Base-by-base conservation (phyloP, 345 rosid species). In the Abelmoschus esculentus region DNA sequence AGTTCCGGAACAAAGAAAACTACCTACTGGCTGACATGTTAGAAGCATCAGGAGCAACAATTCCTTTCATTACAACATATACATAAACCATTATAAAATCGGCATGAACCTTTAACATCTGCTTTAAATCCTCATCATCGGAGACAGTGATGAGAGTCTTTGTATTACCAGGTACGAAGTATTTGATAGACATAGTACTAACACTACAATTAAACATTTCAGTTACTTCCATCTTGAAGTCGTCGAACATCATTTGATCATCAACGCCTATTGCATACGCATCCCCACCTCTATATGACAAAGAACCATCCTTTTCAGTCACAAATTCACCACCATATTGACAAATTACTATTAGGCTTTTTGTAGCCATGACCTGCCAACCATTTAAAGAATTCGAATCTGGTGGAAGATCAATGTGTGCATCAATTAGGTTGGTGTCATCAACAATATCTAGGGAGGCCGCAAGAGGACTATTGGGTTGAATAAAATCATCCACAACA, bases 11-110 rank as follows among this genome's bases (percentile, higher is more conserved):
- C 57, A 57, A 69, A 63, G 75, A 66, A 56, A 40, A 74, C 80
- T 79, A 92, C 98, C 98, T 82, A 76, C 97, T 90, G 74, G 86
- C 90, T 3, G 96, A 92, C 88, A 86, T 83, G 80, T 82, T 90
- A 31, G 97, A 90, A 70, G 84, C 79, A 40, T 84, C 90, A 1
- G 83, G 90, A 61, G 79, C 76, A 59, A 80, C 53, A 71, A 64
- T 70, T 64, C 87, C 93, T 76, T 87, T 87, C 15, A 88, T 72
- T 65, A 82, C 75, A 70, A 89, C 80, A 67, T 82, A 93, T 42
- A 90, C 76, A 77, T 93, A 93, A 0, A 77, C 83, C 3, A 82
- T 75, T 76, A 75, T 61, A 40, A 83, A 84, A 75, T 82, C 71
- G 47, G 78, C 88, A 40, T 85, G 92, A 72, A 90, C 90, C 50